These are phyloP conservation scores for Macrophomina tecta DNA, from an alignment of 2,329 filamentous ascomycete genomes.

Conservation along the genomic window DNA sequence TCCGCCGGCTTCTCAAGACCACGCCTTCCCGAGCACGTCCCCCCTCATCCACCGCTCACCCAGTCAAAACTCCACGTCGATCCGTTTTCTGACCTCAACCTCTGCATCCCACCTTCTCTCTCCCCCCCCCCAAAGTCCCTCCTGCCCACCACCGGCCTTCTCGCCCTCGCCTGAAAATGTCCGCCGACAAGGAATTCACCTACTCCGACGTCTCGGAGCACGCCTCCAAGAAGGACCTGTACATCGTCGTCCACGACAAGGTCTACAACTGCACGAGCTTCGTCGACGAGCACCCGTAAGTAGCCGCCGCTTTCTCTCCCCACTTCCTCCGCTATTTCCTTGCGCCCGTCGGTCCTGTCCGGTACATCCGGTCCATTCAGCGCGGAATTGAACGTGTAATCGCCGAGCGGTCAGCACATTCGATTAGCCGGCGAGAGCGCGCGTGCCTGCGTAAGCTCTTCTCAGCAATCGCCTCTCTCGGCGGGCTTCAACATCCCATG, in stretches of 20 bases:
- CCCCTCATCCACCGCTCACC: conserved; percentile 21
- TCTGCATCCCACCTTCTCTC: neutral
- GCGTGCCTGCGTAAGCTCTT: neutral
- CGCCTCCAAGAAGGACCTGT: conserved; percentile 83
- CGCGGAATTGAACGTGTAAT: neutral
- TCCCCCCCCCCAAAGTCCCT: neutral
- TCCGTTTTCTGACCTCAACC: conserved; percentile 4
- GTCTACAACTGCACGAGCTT: conserved; percentile 91
- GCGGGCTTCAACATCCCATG: neutral
- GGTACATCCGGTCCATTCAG: neutral
- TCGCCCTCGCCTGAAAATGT: conserved; percentile 35
- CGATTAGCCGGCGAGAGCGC: neutral
- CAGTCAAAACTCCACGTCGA: conserved; percentile 27
- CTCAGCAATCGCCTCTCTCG: neutral
- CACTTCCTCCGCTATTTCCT: neutral
- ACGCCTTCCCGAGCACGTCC: conserved; percentile 23
- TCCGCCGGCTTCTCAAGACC: conserved; percentile 12
- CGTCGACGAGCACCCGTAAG: conserved; percentile 93
- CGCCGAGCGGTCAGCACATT: neutral
- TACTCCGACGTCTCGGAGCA: conserved; percentile 50
- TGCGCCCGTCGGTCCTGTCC: neutral
- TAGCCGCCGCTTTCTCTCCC: conserved; percentile 34
- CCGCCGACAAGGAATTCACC: conserved; percentile 46
- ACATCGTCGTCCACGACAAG: conserved; percentile 92
- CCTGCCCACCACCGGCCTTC: neutral